Percentiles rank a stretch among this genome's conserved stretches.
These are phyloP conservation scores for Saccharomycopsis guyanensis DNA, from an alignment of 805 yeast genomes.

Conservation along the genomic window DNA sequence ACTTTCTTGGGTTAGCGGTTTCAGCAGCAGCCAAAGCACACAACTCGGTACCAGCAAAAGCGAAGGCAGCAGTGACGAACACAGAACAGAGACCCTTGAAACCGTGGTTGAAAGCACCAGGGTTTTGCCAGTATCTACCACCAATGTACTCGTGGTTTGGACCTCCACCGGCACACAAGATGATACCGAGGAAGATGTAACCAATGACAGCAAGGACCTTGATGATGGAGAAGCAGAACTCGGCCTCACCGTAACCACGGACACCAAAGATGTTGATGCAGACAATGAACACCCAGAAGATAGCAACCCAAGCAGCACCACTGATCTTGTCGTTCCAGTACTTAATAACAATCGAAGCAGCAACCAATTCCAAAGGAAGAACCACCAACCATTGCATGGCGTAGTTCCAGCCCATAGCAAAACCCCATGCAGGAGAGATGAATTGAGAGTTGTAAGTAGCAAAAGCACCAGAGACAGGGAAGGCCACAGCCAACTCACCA, in stretches of 20 bases:
- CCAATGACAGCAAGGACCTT: conserved; percentile 59
- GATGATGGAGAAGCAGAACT: conserved; percentile 55
- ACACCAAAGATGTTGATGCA: conserved; percentile 45
- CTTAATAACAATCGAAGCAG: conserved; percentile 48
- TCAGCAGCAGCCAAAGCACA: conserved; percentile 76
- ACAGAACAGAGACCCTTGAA: conserved; percentile 49
- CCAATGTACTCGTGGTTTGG: conserved; percentile 42
- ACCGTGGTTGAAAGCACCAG: conserved; percentile 47
- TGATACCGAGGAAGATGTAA: conserved; percentile 45
- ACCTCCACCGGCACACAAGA: conserved; percentile 37
- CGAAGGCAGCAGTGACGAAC: conserved; percentile 67
- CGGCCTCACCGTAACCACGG: conserved; percentile 55
- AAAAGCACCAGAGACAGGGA: conserved; percentile 48
- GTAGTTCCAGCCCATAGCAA: conserved; percentile 47
- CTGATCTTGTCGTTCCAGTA: conserved; percentile 47
- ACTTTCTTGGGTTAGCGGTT: conserved; percentile 54
- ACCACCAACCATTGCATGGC: conserved; percentile 49
- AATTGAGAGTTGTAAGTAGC: conserved; percentile 43
- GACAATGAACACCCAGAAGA: conserved; percentile 40
- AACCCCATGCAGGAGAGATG: conserved; percentile 49
- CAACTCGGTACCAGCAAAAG: conserved; percentile 70
- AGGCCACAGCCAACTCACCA: conserved; percentile 47
- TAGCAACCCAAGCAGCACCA: conserved; percentile 55
- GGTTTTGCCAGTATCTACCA: conserved; percentile 41
- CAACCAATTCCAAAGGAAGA: conserved; percentile 53